These are phyloP conservation scores for Boletales sp. DNA, from an alignment of 768 basidiomycete species.

Conservation along the genomic window DNA sequence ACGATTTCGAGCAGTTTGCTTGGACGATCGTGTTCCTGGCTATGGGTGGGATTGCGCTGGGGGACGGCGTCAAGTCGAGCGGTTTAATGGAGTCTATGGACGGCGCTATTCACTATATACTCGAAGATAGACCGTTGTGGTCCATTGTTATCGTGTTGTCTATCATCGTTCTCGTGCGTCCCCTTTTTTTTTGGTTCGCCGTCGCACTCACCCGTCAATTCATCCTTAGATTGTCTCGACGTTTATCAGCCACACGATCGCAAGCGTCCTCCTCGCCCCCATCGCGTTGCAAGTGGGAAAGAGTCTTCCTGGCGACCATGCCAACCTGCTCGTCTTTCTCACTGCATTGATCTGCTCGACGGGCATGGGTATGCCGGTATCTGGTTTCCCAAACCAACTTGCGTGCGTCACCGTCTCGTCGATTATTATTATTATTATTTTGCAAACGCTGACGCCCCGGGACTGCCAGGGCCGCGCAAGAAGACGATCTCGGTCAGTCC, in stretches of 20 bases:
- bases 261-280: slow-evolving; percentile 93
- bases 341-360: slow-evolving; percentile 90
- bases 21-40: slow-evolving; percentile 96
- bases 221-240: slow-evolving; percentile 74
- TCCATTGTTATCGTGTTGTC: slow-evolving; percentile 70
- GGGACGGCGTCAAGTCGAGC: slow-evolving; percentile 87
- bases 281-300: slow-evolving; percentile 88
- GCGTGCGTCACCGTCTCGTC: slow-evolving; percentile 52
- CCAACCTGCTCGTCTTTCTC: slow-evolving; percentile 87
- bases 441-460: no score
- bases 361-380: slow-evolving; percentile 98
- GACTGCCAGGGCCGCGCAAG: slow-evolving; percentile 72
- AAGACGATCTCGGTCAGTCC: slow-evolving; percentile 88
- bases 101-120: slow-evolving; percentile 49
- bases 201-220: neutral
- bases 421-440: no score
- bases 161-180: slow-evolving; percentile 60
- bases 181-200: neutral
- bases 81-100: slow-evolving; percentile 84
- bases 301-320: slow-evolving; percentile 64
- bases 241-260: slow-evolving; percentile 97
- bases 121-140: slow-evolving; percentile 63
- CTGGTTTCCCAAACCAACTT: slow-evolving; percentile 98
- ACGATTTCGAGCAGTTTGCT: slow-evolving; percentile 91
- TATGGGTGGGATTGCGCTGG: slow-evolving; percentile 97